phyloP scores from a whole-genome alignment of 2,329 filamentous ascomycete species.

The Verruconis gallopava region DNA sequence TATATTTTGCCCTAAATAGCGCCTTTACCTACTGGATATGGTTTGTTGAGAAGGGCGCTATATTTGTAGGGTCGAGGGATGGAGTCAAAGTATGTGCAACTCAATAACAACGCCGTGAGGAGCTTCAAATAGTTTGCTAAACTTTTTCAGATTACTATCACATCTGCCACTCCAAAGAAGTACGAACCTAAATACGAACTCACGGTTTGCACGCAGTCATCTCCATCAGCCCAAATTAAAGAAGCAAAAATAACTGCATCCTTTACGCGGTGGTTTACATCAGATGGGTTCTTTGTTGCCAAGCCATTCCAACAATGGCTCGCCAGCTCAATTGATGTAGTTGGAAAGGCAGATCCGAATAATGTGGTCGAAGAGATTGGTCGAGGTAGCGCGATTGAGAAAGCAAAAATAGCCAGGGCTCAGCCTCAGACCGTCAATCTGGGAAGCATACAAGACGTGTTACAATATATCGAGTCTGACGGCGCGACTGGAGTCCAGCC shows the following conservation, averaged over 20 bases:
- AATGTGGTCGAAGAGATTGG: slow-evolving; percentile 27
- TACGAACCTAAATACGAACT: slow-evolving; percentile 71
- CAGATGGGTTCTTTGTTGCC: slow-evolving; percentile 61
- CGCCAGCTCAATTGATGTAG: slow-evolving; percentile 50
- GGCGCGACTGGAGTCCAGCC: slow-evolving; percentile 16
- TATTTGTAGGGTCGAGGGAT: slow-evolving; percentile 64
- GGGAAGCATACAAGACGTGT: slow-evolving; percentile 15
- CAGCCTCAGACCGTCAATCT: slow-evolving; percentile 2
- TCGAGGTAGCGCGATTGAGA: background rate
- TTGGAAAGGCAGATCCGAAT: slow-evolving; percentile 52
- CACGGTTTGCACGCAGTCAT: slow-evolving; percentile 42
- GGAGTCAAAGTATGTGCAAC: slow-evolving; percentile 47
- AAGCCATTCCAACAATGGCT: slow-evolving; percentile 69
- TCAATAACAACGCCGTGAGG: background rate
- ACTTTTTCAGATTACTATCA: slow-evolving; percentile 51
- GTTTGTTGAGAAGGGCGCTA: slow-evolving; percentile 64
- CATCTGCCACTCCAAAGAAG: slow-evolving; percentile 56
- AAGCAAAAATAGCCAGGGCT: background rate
- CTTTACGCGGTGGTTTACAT: slow-evolving; percentile 61
- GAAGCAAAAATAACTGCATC: slow-evolving; percentile 42
- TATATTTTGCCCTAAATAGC: slow-evolving; percentile 70
- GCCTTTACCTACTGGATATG: slow-evolving; percentile 74
- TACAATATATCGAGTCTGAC: slow-evolving; percentile 19
- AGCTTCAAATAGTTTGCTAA: background rate
- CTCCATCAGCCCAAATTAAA: slow-evolving; percentile 16